Conservation (phyloP, 2,329 filamentous ascomycete species). For the Cercospora beticola region DNA sequence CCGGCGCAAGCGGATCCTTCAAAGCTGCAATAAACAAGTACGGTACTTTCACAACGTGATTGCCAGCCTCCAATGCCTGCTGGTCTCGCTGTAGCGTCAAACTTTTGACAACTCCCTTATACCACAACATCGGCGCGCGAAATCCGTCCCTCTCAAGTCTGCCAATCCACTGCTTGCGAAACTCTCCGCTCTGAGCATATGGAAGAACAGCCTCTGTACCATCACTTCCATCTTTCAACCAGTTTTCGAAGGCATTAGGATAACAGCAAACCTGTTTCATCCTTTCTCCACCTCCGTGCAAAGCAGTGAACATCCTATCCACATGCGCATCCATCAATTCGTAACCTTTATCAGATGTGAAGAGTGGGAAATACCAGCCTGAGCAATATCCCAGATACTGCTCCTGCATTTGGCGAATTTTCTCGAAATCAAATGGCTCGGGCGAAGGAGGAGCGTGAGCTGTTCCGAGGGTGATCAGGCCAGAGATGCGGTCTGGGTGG, state of each 20-base stretch:
- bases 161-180: constrained; percentile 38
- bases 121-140: constrained; percentile 39
- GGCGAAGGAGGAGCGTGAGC: constrained; percentile 41
- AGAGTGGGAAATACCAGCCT: constrained; percentile 49
- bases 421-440: constrained; percentile 41
- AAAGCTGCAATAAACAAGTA: constrained; percentile 39
- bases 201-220: constrained; percentile 28
- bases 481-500: constrained; percentile 42
- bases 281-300: constrained; percentile 23
- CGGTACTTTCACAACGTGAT: constrained; percentile 30
- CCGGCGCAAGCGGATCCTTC: constrained; percentile 23
- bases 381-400: constrained; percentile 40
- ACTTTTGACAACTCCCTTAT: constrained; percentile 31
- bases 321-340: constrained; percentile 35
- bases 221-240: constrained; percentile 15
- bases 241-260: constrained; percentile 38
- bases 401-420: constrained; percentile 36
- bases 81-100: constrained; percentile 34
- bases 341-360: constrained; percentile 42
- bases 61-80: constrained; percentile 26
- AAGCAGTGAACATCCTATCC: constrained; percentile 18
- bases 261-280: constrained; percentile 40
- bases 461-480: constrained; percentile 46
- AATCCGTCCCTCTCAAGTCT: constrained; percentile 37
- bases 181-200: constrained; percentile 35